A percentile compares a stretch with the other conserved stretches of the same genome.
phyloP scores from a whole-genome alignment of 306 rosid genomes.

The Lithocarpus polystachyus region DNA sequence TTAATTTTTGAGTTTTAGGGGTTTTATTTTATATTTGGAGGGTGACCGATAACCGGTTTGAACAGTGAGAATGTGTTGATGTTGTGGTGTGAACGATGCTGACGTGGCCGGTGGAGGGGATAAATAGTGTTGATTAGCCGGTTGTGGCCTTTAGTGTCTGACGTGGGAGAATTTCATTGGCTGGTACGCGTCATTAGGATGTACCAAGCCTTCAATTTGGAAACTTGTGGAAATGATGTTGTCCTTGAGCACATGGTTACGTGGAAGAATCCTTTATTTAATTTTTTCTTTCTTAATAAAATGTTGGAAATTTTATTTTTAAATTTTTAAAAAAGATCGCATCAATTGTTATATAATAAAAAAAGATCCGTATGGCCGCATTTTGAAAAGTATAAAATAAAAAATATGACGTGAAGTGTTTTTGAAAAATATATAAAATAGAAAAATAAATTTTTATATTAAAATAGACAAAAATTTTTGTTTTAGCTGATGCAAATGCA shows the following conservation, averaged over 20 bases:
- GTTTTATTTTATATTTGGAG: neutral
- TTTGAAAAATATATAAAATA: no score
- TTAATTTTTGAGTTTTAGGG: neutral
- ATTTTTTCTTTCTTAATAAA: no score
- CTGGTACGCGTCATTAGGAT: conserved; percentile 49
- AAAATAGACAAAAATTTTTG: no score
- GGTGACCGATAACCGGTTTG: conserved; percentile 26
- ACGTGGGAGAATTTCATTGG: conserved; percentile 50
- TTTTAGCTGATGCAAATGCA: no score
- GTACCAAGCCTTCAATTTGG: neutral
- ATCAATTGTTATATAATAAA: no score
- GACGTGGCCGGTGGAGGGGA: neutral
- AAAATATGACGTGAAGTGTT: accelerated
- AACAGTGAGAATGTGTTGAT: conserved; percentile 22
- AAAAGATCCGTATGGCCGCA: accelerated
- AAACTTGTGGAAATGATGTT: neutral
- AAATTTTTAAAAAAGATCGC: no score
- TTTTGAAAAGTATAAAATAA: no score
- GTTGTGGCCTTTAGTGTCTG: conserved; percentile 17
- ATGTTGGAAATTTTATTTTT: no score
- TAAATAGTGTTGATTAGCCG: conserved; percentile 21
- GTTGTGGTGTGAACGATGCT: neutral
- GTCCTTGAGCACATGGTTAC: neutral
- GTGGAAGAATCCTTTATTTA: neutral
- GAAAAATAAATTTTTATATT: accelerated